Evolutionary conservation across 768 basidiomycete species (phyloP).

Genomic region (Rubroboletus pulcherrimus): DNA sequence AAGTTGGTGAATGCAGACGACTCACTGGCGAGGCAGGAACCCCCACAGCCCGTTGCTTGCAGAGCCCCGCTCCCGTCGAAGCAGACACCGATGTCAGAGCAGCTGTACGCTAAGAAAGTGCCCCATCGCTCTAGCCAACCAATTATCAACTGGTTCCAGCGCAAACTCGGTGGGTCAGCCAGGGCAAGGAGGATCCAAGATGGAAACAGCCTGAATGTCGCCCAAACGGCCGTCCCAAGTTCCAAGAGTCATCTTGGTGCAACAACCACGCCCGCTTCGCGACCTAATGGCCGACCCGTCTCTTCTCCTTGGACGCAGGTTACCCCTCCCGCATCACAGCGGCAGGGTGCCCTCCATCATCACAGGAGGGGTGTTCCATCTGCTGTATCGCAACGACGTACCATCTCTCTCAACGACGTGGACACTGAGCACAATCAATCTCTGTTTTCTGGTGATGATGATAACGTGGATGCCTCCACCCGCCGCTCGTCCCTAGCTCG

Average conservation of each 20-base stretch:
- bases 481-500: constrained; percentile 59
- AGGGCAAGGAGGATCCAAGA: constrained; percentile 50
- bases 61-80: constrained; percentile 18
- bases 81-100: constrained; percentile 29
- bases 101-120: constrained; percentile 52
- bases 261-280: constrained; percentile 10
- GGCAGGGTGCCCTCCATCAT: constrained; percentile 18
- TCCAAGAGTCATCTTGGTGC: constrained; percentile 15
- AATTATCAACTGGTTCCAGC: constrained; percentile 87
- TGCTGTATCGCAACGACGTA: constrained; percentile 42
- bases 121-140: constrained; percentile 75
- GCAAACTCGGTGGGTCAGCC: constrained; percentile 72
- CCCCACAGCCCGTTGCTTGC: constrained; percentile 13
- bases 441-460: constrained; percentile 34
- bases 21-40: constrained; percentile 16
- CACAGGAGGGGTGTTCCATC: constrained; percentile 22
- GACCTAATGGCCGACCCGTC: constrained; percentile 26
- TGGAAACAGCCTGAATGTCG: constrained; percentile 14
- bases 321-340: constrained; percentile 19
- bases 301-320: constrained; percentile 29
- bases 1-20: constrained; percentile 7
- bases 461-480: constrained; percentile 45
- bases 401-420: constrained; percentile 63
- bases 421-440: constrained; percentile 42
- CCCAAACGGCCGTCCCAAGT: constrained; percentile 11